Evolutionary conservation across 179 eudicot genomes (phyloP), one percentile per base, ranked within the genome.

Genomic region (Vitellaria paradoxa): DNA sequence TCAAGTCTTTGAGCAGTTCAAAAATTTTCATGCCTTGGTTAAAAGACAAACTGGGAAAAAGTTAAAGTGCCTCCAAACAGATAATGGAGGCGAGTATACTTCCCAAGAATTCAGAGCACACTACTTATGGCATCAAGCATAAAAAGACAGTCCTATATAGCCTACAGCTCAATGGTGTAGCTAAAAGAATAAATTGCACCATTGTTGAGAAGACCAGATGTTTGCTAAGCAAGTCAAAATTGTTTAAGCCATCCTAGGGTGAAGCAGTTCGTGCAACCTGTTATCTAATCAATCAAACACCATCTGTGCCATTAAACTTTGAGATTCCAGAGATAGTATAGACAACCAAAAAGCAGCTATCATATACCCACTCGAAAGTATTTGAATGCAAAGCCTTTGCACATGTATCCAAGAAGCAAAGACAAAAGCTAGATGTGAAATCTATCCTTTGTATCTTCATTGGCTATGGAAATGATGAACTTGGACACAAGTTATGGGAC

Each of bases 371-470:
- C 17, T 6, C 75, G 47, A 68, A 10, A 7, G 77, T 77, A 5
- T 77, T 81, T 67, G 65, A 66, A 9, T 81, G 79, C 55, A 18
- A 62, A 18, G 73, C 76, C 1, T 71, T 70, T 45, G 61, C 37
- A 26, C 79, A 70, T 17, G 40, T 81, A 30, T 49, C 50, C 7
- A 60, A 73, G 2, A 75, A 72, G 12, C 45, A 66, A 13, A 73
- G 66, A 45, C 23, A 49, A 0, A 78, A 77, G 78, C 66, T 81
- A 9, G 75, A 73, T 42, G 12, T 10, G 1, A 77, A 77, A 12
- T 26, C 75, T 7, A 77, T 9, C 55, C 77, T 40, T 0, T 81
- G 64, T 13, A 40, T 77, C 11, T 81, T 72, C 47, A 56, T 76
- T 30, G 3, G 68, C 40, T 64, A 64, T 30, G 45, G 20, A 64